A percentile compares a stretch with the other conserved stretches of the same genome.
Evolutionary conservation across 2,329 filamentous ascomycete species (phyloP).

Genomic region (Ascochyta rabiei): DNA sequence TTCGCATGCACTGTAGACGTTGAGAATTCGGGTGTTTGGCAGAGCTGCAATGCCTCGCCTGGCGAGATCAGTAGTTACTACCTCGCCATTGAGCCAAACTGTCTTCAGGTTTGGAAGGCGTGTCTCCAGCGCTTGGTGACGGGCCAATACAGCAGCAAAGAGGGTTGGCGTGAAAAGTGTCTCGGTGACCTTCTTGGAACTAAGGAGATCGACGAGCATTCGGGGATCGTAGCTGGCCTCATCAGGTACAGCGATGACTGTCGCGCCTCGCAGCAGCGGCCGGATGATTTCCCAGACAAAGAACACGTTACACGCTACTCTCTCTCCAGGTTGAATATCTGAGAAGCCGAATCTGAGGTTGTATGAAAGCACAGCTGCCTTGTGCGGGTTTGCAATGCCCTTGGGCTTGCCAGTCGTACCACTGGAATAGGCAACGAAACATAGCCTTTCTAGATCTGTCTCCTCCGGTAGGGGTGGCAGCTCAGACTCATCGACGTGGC

Average conservation of each 20-base stretch:
- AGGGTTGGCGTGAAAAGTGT: constrained; percentile 85
- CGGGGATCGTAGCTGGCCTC: constrained; percentile 78
- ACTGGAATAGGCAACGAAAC: constrained; percentile 82
- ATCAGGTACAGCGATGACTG: constrained; percentile 76
- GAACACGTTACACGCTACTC: constrained; percentile 87
- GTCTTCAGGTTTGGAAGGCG: constrained; percentile 71
- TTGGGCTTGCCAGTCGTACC: constrained; percentile 81
- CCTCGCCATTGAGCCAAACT: constrained; percentile 82
- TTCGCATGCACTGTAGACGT: constrained; percentile 83
- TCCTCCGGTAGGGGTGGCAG: constrained; percentile 62
- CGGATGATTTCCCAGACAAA: constrained; percentile 86
- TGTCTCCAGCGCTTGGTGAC: constrained; percentile 68
- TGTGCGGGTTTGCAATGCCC: constrained; percentile 79
- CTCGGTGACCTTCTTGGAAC: constrained; percentile 71
- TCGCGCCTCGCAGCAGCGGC: constrained; percentile 75
- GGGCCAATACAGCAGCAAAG: constrained; percentile 73
- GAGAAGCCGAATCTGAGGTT: constrained; percentile 72
- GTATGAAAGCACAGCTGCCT: constrained; percentile 75
- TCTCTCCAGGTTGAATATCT: constrained; percentile 72
- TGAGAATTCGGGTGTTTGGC: constrained; percentile 72
- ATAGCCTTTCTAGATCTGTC: constrained; percentile 73
- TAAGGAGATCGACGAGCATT: constrained; percentile 73
- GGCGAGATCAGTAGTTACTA: constrained; percentile 78
- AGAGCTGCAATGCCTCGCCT: constrained; percentile 70
- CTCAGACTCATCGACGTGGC: constrained; percentile 50